Evolutionary conservation across 805 yeast species (phyloP), one percentile per base, ranked within the genome.

Genomic region (Lipomyces kockii): DNA sequence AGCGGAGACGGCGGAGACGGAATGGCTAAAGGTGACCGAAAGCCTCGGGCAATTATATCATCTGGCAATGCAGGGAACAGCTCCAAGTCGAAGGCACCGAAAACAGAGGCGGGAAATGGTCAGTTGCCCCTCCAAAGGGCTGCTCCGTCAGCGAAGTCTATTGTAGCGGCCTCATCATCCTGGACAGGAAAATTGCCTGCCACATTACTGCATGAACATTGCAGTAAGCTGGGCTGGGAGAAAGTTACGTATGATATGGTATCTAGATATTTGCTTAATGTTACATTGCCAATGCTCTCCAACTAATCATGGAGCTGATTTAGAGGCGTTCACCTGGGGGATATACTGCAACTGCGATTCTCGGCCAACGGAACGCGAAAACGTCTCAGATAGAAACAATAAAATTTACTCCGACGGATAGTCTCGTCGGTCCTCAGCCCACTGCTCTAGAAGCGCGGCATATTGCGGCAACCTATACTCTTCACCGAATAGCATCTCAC

Each of bases 161-260:
- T 83, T n/a, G 89, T 87, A 0, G 84, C 90, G 0, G 88, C 89
- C 17, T 84, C 89, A 49, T 80, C 87, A 57, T 91, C 94, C 35
- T 92, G 97, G 97, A 92, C 97, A 0, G 99, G 99, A 0, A 94
- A 94, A 74, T 81, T 94, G 17, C 98, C 99, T 0, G 92, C 90
- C 2, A 87, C 95, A 0, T 78, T 94, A 20, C 83, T 94, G 3
- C 91, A 91, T 74, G 99, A 94, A 75, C 89, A 87, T 71, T 90
- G 95, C 70, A 97, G 91, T 76, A 90, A 89, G 76, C 87, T 85
- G 67, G 91, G 92, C 78, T 94, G 99, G 99, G 89, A 88, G 66
- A 89, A 88, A 71, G 96, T 91, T 2, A 87, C 84, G 27, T 91
- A 91, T 72, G 93, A 90, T 60, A 88, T 89, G 90, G 83, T 79